These are phyloP conservation scores for Euryodendron excelsum DNA, from an alignment of 148 eudicot genomes.

Conservation along the genomic window DNA sequence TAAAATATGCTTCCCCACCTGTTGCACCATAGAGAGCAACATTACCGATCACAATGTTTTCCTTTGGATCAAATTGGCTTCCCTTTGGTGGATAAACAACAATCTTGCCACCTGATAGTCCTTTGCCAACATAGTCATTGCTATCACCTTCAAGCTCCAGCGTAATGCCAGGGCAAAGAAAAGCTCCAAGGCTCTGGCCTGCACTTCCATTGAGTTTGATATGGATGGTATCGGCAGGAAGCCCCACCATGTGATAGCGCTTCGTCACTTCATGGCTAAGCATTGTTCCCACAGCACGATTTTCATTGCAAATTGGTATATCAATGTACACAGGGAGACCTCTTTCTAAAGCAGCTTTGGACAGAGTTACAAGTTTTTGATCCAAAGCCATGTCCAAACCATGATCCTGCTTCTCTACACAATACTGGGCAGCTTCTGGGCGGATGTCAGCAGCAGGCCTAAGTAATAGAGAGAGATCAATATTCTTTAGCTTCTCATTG, in stretches of 20 bases:
- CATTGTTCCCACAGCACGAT: conserved; percentile 99
- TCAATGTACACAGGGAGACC: conserved; percentile 85
- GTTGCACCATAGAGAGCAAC: conserved; percentile 98
- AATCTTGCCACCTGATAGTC: conserved; percentile 92
- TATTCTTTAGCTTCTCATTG: conserved; percentile 89
- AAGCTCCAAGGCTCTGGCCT: conserved; percentile 97
- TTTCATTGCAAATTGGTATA: conserved; percentile 68
- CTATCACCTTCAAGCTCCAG: conserved; percentile 99
- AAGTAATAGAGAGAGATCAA: conserved; percentile 85
- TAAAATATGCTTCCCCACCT: conserved; percentile 89
- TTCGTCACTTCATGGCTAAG: conserved; percentile 99
- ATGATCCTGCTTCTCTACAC: conserved; percentile 92
- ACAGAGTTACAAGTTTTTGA: conserved; percentile 51
- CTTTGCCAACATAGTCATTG: conserved; percentile 99
- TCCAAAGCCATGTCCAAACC: conserved; percentile 96
- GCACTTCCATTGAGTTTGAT: conserved; percentile 92
- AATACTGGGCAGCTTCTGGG: conserved; percentile 91
- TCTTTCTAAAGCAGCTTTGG: conserved; percentile 75
- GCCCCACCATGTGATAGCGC: conserved; percentile 64
- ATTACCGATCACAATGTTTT: conserved; percentile 94
- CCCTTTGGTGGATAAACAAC: conserved; percentile 86
- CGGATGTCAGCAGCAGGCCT: conserved; percentile 89
- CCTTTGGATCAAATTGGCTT: conserved; percentile 93
- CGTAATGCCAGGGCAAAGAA: conserved; percentile 88
- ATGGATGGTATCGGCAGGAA: conserved; percentile 84